Base-by-base conservation (phyloP, 371 early-diverging fungal species). In the Phascolomyces articulosus region DNA sequence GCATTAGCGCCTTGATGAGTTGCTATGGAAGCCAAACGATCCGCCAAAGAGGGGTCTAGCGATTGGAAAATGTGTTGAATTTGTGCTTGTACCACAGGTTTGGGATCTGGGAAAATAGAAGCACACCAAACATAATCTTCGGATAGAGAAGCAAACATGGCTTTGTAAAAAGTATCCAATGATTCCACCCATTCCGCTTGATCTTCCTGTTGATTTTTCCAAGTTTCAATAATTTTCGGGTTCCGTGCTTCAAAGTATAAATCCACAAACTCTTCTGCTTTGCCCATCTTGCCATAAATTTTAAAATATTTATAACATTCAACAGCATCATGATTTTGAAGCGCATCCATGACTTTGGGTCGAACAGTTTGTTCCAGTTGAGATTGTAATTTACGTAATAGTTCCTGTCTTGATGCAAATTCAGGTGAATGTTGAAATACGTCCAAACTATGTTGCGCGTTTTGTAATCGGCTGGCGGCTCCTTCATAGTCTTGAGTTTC, bases 361-460 rank as follows among this genome's bases (percentile, higher is more conserved):
- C 72, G 72, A 51, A 90, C 62, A 10, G 79, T 78, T 27, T 77
- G 66, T 57, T 91, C 85, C 26, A 91, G 70, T 48, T 85, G 79
- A 47, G 85, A 80, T 57, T 85, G 80, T 34, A 90, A 74, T 18
- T 70, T 69, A 13, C 61, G 63, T 48, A 91, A 76, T 27, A 91
- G 58, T 0, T 71, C 76, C 51, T 75, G 69, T 0, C 88, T 79
- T 27, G 84, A 85, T 16, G 87, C 87, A 57, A 84, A 89, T 54
- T 90, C 91, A 10, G 90, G 84, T 7, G 89, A 86, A 64, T 87
- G 84, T 57, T 85, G 80, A 58, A 91, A 86, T 0, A 91, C 82
- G 11, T 75, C 78, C 58, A 93, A 68, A 15, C 91, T 90, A 23
- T 84, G 78, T 55, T 88, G 82, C 0, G 91, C 91, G 44, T 86